Evolutionary conservation across 225 moss, liverwort and hornwort genomes (phyloP), one percentile per base, ranked within the genome.

Genomic region (Ulota crispa): DNA sequence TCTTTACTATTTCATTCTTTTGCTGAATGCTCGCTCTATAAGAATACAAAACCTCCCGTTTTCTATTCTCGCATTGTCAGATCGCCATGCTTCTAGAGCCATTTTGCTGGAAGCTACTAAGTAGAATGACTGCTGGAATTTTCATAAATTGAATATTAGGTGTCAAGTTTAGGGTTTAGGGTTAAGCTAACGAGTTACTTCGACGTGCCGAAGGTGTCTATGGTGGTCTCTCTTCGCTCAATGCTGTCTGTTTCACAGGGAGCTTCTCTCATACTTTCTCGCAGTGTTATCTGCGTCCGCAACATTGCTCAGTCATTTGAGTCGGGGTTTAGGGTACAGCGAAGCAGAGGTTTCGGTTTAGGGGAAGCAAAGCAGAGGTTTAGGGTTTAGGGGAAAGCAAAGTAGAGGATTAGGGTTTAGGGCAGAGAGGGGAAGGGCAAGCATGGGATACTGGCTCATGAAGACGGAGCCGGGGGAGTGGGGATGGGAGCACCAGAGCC

Each of bases 391-490:
- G 31, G 6, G 1, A 39, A 2, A n/a, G 74, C 28, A 1, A 52
- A 34, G 47, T 9, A 30, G 37, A 7, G 0, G 41, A 47, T 72
- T 12, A 1, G 53, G 13, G 15, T 81, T 41, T 68, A 53, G 39
- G 57, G 26, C 24, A 54, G 64, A 34, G 68, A 61, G 60, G 28
- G 57, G 24, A 3, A 39, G 70, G 10, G 76, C 23, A 23, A 54
- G 36, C 4, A 85, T 80, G 82, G 89, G 85, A 11, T 92, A 87
- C 73, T 97, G 97, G 97, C 79, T 97, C 61, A 52, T 97, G 73
- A 97, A 97, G 84, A 94, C 97, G 59, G 97, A 97, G 88, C 95
- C 97, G 9, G 85, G 88, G 0, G 86, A 83, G 13, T 97, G 94
- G 95, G 91, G 93, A 1, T 97, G 95, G 97, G 89, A 92, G 64